These are phyloP conservation scores for Haplographium delicatum DNA, from an alignment of 495 filamentous ascomycete genomes.

Conservation along the genomic window DNA sequence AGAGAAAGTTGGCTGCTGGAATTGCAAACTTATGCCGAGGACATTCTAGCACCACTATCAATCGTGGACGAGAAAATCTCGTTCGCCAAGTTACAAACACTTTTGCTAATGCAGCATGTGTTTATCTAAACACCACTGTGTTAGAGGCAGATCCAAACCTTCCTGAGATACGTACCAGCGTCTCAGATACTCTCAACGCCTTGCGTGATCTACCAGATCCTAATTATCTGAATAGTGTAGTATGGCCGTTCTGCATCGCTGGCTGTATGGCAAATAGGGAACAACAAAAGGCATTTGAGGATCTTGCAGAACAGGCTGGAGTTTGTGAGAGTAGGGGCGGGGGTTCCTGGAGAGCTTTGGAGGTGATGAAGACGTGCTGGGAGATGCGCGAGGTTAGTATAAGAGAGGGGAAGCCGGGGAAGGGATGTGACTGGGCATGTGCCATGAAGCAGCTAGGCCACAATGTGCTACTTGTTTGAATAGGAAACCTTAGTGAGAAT, in stretches of 20 bases:
- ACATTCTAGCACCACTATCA: not conserved
- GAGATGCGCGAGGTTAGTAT: too few species aligned
- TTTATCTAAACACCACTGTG: slow-evolving; percentile 8
- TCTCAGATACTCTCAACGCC: not conserved
- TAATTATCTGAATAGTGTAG: not conserved
- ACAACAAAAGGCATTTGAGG: slow-evolving; percentile 1
- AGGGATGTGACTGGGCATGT: too few species aligned
- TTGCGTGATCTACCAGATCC: slow-evolving; percentile 8
- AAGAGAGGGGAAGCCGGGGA: too few species aligned
- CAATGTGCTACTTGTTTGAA: too few species aligned
- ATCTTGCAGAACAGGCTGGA: too few species aligned
- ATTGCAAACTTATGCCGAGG: not conserved
- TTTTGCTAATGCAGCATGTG: slow-evolving; percentile 1
- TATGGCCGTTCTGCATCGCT: slow-evolving; percentile 17
- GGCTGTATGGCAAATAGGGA: slow-evolving; percentile 16
- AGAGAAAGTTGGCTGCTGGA: slow-evolving; percentile 8
- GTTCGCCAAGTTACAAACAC: not conserved
- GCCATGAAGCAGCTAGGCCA: too few species aligned
- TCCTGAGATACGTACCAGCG: slow-evolving; percentile 8
- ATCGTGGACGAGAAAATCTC: not conserved
- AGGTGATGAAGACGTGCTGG: too few species aligned
- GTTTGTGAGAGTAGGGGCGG: too few species aligned
- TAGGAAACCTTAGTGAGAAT: too few species aligned
- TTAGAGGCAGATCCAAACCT: slow-evolving; percentile 8
- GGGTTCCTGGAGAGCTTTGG: too few species aligned